phyloP scores from a whole-genome alignment of 176 grass and related monocot genomes.

The Juncus inflexus region DNA sequence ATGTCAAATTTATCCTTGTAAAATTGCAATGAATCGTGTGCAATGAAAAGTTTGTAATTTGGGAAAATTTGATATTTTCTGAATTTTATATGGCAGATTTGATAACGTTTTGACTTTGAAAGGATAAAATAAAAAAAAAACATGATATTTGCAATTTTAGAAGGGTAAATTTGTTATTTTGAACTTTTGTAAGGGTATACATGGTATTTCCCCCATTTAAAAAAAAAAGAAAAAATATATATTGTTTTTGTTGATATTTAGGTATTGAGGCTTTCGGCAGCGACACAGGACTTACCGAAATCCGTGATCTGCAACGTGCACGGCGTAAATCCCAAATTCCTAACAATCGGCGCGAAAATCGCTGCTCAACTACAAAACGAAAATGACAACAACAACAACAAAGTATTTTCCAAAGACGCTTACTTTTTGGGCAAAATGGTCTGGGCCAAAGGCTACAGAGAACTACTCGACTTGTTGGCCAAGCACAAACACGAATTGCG shows the following conservation, averaged over 20 bases:
- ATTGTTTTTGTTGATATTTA: slow-evolving; percentile 7
- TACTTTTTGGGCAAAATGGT: slow-evolving; percentile 98
- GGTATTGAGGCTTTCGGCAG: slow-evolving; percentile 87
- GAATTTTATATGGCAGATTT: too few relatives aligned
- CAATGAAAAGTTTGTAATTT: too few relatives aligned
- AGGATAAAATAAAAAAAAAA: too few relatives aligned
- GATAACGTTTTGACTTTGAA: too few relatives aligned
- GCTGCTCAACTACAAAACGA: slow-evolving; percentile 49
- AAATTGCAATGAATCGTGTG: too few relatives aligned
- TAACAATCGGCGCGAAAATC: slow-evolving; percentile 69
- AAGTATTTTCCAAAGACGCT: slow-evolving; percentile 61
- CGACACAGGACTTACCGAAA: slow-evolving; percentile 77
- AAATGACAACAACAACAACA: slow-evolving; percentile 5
- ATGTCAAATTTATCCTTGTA: too few relatives aligned
- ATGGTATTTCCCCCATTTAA: too few relatives aligned
- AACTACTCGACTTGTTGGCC: slow-evolving; percentile 73
- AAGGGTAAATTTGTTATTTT: too few relatives aligned
- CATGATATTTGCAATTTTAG: too few relatives aligned
- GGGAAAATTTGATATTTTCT: not conserved
- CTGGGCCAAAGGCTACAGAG: slow-evolving; percentile 91
- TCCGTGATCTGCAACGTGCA: slow-evolving; percentile 93
- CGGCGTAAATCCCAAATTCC: slow-evolving; percentile 83
- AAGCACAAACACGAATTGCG: slow-evolving; percentile 59
- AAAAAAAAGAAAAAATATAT: not conserved
- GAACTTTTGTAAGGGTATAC: too few relatives aligned